Evolutionary conservation across 2,329 filamentous ascomycete species (phyloP), one percentile per base, ranked within the genome.

Genomic region (Colletotrichum salicis): DNA sequence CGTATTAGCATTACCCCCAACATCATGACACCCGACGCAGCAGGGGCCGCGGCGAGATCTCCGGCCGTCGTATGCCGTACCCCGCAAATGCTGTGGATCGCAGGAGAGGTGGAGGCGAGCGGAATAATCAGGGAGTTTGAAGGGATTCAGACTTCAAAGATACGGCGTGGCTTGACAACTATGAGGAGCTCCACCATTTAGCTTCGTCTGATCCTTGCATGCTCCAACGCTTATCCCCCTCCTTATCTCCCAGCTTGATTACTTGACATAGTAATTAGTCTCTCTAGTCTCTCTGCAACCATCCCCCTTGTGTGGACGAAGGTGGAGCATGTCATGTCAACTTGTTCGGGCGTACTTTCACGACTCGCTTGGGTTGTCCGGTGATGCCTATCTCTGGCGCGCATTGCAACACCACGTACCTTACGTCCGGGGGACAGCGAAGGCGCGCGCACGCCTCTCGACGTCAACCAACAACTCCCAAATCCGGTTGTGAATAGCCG

Each of bases 141-240:
- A 41, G 65, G 51, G 58, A 64, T 64, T 68, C 65, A 64, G 65
- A 68, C 37, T 41, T 41, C 13, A 19, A 8, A 41, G 65, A 63
- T 68, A 68, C 58, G 58, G n/a, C n/a, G 35, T 57, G 33, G 48
- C 63, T 51, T 64, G 58, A 63, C 58, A 64, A 51, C 33, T 64
- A 41, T 41, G 37, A 41, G 65, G 65, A 68, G 65, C 65, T 68
- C 65, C 65, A 68, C 65, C 65, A 56, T 68, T 63, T 68, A 68
- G 65, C 65, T 68, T 63, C 51, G 51, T 57, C 59, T 37, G 35
- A 68, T 64, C 59, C 65, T 63, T 63, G 65, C 60, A 41, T 15
- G 8, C 33, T 29, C 64, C 37, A 33, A 41, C 29, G 27, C 58
- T 68, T 61, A 63, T 41, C 51, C 65, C 29, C 56, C 57, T 41